These are phyloP conservation scores for Alternaria sp. DNA, from an alignment of 2,329 filamentous ascomycete genomes.

Conservation along the genomic window DNA sequence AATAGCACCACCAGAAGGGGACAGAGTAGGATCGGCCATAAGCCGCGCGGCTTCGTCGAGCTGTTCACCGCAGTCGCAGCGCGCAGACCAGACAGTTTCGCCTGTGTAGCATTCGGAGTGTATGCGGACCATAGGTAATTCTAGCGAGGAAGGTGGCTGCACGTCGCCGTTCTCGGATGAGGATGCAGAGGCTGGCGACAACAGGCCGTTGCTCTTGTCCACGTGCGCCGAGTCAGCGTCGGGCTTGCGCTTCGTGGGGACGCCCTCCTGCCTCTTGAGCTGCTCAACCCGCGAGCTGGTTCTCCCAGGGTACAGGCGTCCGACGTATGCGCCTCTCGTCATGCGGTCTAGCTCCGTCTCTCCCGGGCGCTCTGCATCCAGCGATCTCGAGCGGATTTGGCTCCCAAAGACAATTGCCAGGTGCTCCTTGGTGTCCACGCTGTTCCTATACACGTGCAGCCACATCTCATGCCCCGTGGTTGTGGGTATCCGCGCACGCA, in stretches of 20 bases:
- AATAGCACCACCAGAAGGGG: slow-evolving; percentile 79
- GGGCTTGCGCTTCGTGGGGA: slow-evolving; percentile 27
- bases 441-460: slow-evolving; percentile 91
- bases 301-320: slow-evolving; percentile 83
- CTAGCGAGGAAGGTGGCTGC: slow-evolving; percentile 35
- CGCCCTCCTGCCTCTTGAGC: slow-evolving; percentile 48
- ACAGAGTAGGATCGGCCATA: slow-evolving; percentile 74
- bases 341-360: slow-evolving; percentile 91
- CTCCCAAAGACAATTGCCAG: slow-evolving; percentile 95
- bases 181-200: slow-evolving; percentile 26
- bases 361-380: slow-evolving; percentile 74
- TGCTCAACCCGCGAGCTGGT: slow-evolving; percentile 73
- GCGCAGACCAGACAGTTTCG: slow-evolving; percentile 96
- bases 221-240: slow-evolving; percentile 6
- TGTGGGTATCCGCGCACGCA: slow-evolving; percentile 92
- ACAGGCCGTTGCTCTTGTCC: slow-evolving; percentile 15
- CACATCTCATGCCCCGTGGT: slow-evolving; percentile 95
- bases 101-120: slow-evolving; percentile 99
- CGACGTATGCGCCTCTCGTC: slow-evolving; percentile 91
- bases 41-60: slow-evolving; percentile 93
- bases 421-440: slow-evolving; percentile 93
- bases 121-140: slow-evolving; percentile 83
- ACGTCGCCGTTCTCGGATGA: slow-evolving; percentile 40
- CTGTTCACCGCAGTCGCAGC: slow-evolving; percentile 97
- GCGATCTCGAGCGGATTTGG: slow-evolving; percentile 73